Evolutionary conservation across 1,284 basidiomycete genomes (phyloP).

Genomic region (Cutaneotrichosporon sp.): DNA sequence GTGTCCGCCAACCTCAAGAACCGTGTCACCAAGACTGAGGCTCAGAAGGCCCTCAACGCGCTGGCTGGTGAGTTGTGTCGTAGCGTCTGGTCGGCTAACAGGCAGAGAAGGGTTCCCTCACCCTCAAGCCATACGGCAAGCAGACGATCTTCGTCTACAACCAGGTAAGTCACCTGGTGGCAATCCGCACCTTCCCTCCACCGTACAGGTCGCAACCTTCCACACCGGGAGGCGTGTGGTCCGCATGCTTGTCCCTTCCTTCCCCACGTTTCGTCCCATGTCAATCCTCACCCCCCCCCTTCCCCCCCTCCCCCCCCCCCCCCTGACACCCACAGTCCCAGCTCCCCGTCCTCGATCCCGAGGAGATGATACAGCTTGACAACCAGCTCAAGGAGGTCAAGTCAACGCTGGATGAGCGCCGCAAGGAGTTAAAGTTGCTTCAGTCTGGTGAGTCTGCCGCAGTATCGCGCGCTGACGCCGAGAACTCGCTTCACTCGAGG

Average conservation of each 20-base stretch:
- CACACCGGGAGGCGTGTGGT: too few species aligned
- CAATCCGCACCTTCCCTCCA: background rate
- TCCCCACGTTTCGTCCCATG: background rate
- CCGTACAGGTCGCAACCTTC: background rate
- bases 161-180: constrained; percentile 34
- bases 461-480: background rate
- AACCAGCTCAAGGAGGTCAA: constrained; percentile 62
- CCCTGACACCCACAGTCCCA: constrained; percentile 15
- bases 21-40: constrained; percentile 72
- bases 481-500: constrained; percentile 67
- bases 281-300: too few species aligned
- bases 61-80: constrained; percentile 63
- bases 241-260: background rate
- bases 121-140: constrained; percentile 62
- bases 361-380: constrained; percentile 18
- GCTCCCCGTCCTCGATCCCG: constrained; percentile 15
- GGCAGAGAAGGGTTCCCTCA: constrained; percentile 46
- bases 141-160: constrained; percentile 59
- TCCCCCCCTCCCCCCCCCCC: too few species aligned
- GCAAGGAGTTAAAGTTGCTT: constrained; percentile 60
- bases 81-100: background rate
- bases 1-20: constrained; percentile 83
- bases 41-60: constrained; percentile 72
- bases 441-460: constrained; percentile 56
- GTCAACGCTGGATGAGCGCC: constrained; percentile 63